Base-by-base conservation (phyloP, 495 filamentous ascomycete species). In the Hapsidospora chrysogenum region DNA sequence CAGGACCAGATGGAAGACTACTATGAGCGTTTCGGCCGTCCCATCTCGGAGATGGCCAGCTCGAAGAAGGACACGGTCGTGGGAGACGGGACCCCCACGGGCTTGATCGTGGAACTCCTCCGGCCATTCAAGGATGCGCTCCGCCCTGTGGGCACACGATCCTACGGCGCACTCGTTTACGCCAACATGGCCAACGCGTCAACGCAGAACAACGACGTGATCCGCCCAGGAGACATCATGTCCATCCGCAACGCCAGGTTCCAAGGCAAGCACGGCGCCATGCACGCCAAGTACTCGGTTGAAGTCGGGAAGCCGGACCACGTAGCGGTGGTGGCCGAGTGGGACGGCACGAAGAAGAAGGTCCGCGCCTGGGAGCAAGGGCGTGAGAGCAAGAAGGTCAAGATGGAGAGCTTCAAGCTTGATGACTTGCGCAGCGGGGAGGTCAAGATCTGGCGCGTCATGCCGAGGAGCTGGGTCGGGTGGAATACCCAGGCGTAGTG, bases 341-440 rank as follows among this genome's bases (percentile, higher is more conserved):
- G 89, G 89, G 89, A 97, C 53, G 89, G 89, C 20, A 93, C 85
- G 17, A 93, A 95, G 67, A 95, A 94, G 72, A 93, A 94, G 68
- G 78, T 97, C 23, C 61, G 86, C 26, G 86, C 76, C 1, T 96
- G 82, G 80, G 89, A 97, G 50, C 89, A 97, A 50, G 89, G 87
- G 0, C 63, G 89, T 20, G 89, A 96, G 57, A 87, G 76, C 51
- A 89, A 78, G 60, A 96, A 95, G 62, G 80, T 92, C 25, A 92
- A 86, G 61, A 58, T 81, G 37, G 87, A 96, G 63, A 85, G 82
- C 53, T 96, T 81, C 52, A 85, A 86, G 60, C 63, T 97, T 34
- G 85, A 83, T 25, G 89, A 97, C 59, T 48, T 97, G 47, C 67
- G 81, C 51, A 86, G 78, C 55, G 89, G 89, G 9, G 89, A 97